These are phyloP conservation scores for Turritis glabra DNA, from an alignment of 345 rosid genomes.

Conservation along the genomic window DNA sequence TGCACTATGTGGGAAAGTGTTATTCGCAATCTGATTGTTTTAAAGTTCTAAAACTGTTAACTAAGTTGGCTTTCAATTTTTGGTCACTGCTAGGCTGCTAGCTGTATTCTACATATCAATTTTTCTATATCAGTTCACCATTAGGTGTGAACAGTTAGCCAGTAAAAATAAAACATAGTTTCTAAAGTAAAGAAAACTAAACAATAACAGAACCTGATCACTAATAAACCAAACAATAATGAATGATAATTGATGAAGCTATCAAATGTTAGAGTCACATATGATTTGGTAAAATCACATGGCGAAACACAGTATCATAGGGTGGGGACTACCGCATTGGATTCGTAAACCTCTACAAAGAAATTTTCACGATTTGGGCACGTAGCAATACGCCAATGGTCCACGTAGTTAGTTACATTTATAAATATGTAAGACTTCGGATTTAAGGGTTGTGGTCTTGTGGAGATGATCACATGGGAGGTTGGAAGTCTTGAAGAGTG, in stretches of 20 bases:
- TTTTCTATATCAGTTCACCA: too few species aligned
- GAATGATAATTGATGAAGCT: background rate
- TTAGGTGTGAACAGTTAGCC: too few species aligned
- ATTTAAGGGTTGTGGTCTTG: conserved; percentile 28
- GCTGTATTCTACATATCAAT: too few species aligned
- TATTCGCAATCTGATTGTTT: background rate
- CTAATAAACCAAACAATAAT: background rate
- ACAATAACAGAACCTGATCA: background rate
- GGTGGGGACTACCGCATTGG: conserved; percentile 32
- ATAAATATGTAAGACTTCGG: background rate
- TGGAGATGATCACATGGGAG: conserved; percentile 38
- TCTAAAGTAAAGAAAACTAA: too few species aligned
- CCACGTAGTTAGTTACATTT: conserved; percentile 3
- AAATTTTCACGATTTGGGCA: background rate
- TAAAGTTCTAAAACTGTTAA: too few species aligned
- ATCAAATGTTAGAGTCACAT: background rate
- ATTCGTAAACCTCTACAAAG: conserved; percentile 21
- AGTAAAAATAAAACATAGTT: too few species aligned
- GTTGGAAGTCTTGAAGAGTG: conserved; percentile 16
- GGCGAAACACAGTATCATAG: conserved; percentile 6
- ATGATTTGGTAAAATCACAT: conserved; percentile 24
- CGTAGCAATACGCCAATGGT: background rate
- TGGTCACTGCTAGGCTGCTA: too few species aligned
- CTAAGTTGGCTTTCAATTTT: too few species aligned
- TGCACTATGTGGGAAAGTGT: background rate